Evolutionary conservation across 106 monocot species (phyloP).

Genomic region (Iris macrosiphon): DNA sequence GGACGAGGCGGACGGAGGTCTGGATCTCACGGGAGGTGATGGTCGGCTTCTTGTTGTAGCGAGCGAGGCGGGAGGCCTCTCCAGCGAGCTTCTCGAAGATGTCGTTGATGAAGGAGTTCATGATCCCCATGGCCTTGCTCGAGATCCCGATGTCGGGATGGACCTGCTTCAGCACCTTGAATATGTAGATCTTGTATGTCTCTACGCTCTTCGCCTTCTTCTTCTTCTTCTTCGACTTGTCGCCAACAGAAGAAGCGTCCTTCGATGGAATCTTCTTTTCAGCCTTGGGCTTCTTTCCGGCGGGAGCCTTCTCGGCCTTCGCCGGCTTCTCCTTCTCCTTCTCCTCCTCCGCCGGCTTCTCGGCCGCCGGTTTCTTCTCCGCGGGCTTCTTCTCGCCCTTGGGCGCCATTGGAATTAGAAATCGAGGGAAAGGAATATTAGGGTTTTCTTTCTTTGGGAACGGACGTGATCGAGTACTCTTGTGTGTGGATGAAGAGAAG

Average conservation of each 20-base stretch:
- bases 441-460: no score
- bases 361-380: no score
- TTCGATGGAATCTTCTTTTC: no score
- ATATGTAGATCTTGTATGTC: constrained; percentile 99
- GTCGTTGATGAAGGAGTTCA: constrained; percentile 98
- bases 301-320: no score
- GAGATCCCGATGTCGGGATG: constrained; percentile 96
- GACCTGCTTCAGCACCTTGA: constrained; percentile 99
- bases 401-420: no score
- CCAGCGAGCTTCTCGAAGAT: constrained; percentile 96
- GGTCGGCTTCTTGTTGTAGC: constrained; percentile 85
- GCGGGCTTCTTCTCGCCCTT: no score
- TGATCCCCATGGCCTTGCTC: constrained; percentile 96
- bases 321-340: no score
- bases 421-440: no score
- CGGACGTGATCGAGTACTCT: no score
- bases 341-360: no score
- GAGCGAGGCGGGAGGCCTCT: constrained; percentile 56
- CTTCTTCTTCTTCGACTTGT: constrained; percentile 39
- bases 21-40: constrained; percentile 79
- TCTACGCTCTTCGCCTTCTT: constrained; percentile 45
- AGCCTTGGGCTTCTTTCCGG: no score
- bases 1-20: constrained; percentile 71
- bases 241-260: constrained; percentile 5
- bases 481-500: no score